Evolutionary conservation across 805 yeast species (phyloP).

Genomic region (Ogataea sp.): DNA sequence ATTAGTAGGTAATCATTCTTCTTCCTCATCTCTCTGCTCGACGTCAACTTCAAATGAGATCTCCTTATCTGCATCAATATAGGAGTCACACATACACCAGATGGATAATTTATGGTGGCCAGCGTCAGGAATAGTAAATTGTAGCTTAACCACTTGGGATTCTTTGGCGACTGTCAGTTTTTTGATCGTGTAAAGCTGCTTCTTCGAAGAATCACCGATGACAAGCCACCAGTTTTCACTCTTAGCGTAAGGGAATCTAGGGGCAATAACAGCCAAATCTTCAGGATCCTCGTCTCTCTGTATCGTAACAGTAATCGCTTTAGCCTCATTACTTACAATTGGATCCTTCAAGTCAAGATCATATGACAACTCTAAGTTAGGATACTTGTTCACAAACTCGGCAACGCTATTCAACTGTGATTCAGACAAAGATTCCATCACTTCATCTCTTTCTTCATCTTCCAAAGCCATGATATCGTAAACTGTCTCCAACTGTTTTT

Average conservation of each 20-base stretch:
- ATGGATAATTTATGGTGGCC: slow-evolving; percentile 59
- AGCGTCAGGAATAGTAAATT: slow-evolving; percentile 46
- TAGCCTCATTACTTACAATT: slow-evolving; percentile 37
- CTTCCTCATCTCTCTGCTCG: slow-evolving; percentile 18
- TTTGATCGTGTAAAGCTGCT: slow-evolving; percentile 65
- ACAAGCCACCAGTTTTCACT: slow-evolving; percentile 84
- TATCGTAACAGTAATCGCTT: slow-evolving; percentile 38
- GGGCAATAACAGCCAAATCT: slow-evolving; percentile 50
- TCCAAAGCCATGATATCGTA: slow-evolving; percentile 71
- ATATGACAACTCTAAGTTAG: slow-evolving; percentile 68
- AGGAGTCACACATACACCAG: slow-evolving; percentile 89
- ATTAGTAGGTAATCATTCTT: background rate
- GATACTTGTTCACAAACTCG: slow-evolving; percentile 81
- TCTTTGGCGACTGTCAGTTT: slow-evolving; percentile 49
- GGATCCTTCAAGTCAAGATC: slow-evolving; percentile 34
- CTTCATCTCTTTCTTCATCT: slow-evolving; percentile 52
- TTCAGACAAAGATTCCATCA: slow-evolving; percentile 46
- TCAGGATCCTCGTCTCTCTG: slow-evolving; percentile 73
- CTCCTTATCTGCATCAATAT: slow-evolving; percentile 90
- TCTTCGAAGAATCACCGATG: slow-evolving; percentile 55
- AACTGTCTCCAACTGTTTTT: slow-evolving; percentile 55
- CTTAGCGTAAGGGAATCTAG: slow-evolving; percentile 52
- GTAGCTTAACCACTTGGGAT: slow-evolving; percentile 42
- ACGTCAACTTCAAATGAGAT: slow-evolving; percentile 44
- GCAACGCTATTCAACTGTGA: slow-evolving; percentile 60